A percentile compares a stretch with the other conserved stretches of the same genome.
Conservation (phyloP, 257 asterid genomes). For the Ilex aquifolium region DNA sequence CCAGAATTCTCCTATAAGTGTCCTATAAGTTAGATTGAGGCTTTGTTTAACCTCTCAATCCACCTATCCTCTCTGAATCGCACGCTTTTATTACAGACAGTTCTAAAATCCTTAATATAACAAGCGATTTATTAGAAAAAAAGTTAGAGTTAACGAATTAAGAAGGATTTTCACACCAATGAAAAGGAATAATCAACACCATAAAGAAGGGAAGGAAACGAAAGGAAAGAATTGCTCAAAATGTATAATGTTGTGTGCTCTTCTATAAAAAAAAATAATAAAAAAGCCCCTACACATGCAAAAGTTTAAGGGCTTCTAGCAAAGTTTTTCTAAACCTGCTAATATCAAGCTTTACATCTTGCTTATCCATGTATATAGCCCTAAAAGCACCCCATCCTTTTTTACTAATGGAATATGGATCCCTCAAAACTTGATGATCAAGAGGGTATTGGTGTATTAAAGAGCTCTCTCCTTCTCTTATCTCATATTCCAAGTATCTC, state of each 20-base stretch:
- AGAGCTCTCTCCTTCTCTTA: conserved; percentile 45
- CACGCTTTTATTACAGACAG: too few species aligned
- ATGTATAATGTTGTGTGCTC: not conserved
- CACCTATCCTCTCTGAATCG: too few species aligned
- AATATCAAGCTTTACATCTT: conserved; percentile 31
- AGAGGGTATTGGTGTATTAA: conserved; percentile 23
- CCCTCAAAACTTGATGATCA: conserved; percentile 19
- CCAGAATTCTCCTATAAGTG: too few species aligned
- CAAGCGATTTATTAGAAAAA: too few species aligned
- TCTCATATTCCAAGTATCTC: conserved; percentile 41
- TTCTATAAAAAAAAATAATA: not conserved
- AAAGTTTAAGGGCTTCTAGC: conserved; percentile 13
- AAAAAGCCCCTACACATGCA: not conserved
- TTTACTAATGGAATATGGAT: conserved; percentile 15
- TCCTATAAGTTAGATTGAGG: too few species aligned
- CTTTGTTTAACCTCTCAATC: too few species aligned
- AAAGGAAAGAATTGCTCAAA: not conserved
- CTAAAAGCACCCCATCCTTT: conserved; percentile 21
- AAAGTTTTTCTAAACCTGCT: conserved; percentile 23
- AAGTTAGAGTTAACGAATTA: too few species aligned
- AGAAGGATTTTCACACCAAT: too few species aligned
- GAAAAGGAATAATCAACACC: too few species aligned
- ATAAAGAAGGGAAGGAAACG: too few species aligned
- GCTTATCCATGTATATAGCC: conserved; percentile 18
- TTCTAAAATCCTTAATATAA: too few species aligned